Evolutionary conservation across 1,139 yeast species (phyloP).

Genomic region (Yamadazyma songkhlaensis): DNA sequence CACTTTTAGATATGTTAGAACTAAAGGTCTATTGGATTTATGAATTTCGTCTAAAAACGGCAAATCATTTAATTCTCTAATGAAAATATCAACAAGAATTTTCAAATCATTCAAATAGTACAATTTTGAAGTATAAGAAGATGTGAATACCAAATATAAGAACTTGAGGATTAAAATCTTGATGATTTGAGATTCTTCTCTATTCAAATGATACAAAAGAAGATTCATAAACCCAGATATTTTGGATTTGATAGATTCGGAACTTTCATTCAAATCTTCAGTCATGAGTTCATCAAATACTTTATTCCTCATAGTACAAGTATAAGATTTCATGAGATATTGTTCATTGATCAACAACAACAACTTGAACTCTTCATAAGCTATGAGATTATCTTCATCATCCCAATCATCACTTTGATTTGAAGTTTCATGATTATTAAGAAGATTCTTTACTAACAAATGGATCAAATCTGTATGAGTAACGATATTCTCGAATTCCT

Average conservation of each 20-base stretch:
- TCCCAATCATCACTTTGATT: slow-evolving; percentile 39
- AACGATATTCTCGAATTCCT: slow-evolving; percentile 32
- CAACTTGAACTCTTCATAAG: slow-evolving; percentile 72
- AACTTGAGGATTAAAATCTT: slow-evolving; percentile 80
- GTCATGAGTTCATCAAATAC: slow-evolving; percentile 47
- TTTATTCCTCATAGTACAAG: slow-evolving; percentile 36
- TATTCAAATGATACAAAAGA: slow-evolving; percentile 58
- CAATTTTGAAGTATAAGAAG: slow-evolving; percentile 60
- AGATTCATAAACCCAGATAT: slow-evolving; percentile 41
- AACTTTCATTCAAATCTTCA: slow-evolving; percentile 11
- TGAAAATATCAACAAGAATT: slow-evolving; percentile 80
- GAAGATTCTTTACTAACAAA: slow-evolving; percentile 49
- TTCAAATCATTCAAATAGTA: slow-evolving; percentile 82
- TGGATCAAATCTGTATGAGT: slow-evolving; percentile 26
- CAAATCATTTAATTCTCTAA: slow-evolving; percentile 73
- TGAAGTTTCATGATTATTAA: slow-evolving; percentile 47
- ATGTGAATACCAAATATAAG: slow-evolving; percentile 70
- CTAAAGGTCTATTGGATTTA: slow-evolving; percentile 51
- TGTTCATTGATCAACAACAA: slow-evolving; percentile 79
- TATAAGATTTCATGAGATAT: slow-evolving; percentile 63
- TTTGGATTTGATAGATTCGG: slow-evolving; percentile 19
- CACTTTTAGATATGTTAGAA: slow-evolving; percentile 76
- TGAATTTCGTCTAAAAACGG: slow-evolving; percentile 36
- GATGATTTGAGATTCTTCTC: slow-evolving; percentile 70
- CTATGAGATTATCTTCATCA: slow-evolving; percentile 59